Conservation (phyloP, 2,329 filamentous ascomycete genomes). For the Bipolaris bicolor region DNA sequence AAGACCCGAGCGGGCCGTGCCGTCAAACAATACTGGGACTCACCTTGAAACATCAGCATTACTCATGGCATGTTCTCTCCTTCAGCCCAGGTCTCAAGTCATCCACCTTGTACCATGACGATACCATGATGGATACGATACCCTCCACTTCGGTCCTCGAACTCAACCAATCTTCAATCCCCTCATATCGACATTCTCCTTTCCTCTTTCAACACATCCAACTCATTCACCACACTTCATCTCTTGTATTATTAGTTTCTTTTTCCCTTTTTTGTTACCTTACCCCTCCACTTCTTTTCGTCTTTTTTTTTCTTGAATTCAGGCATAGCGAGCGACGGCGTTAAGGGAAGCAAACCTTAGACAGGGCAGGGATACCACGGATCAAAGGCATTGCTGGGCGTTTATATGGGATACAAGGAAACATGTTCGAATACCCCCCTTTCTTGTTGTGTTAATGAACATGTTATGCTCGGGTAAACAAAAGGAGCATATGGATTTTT, state of each 20-base stretch:
- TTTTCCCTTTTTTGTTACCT: neutral
- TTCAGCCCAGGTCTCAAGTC: constrained; percentile 9
- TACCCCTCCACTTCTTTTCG: neutral
- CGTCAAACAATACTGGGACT: constrained; percentile 4
- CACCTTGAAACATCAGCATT: constrained; percentile 6
- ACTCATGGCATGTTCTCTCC: neutral
- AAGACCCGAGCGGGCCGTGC: constrained; percentile 22
- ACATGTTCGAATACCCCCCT: neutral
- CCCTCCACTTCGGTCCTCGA: too few species aligned
- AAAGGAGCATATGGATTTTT: neutral
- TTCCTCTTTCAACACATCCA: neutral
- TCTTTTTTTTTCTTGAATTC: neutral
- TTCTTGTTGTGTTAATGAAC: neutral
- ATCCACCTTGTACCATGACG: too few species aligned
- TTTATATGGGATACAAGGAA: neutral
- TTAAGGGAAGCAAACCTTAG: neutral
- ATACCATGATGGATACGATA: too few species aligned
- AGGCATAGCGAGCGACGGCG: constrained; percentile 21
- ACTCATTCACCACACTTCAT: neutral
- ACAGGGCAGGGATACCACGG: neutral
- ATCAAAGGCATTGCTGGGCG: constrained; percentile 6
- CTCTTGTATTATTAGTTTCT: neutral
- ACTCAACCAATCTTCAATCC: too few species aligned
- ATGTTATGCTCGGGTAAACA: constrained; percentile 2
- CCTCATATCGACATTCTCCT: neutral